Conservation (phyloP, 192 early-diverging fungal genomes). For the Backusella parvicylindrica region DNA sequence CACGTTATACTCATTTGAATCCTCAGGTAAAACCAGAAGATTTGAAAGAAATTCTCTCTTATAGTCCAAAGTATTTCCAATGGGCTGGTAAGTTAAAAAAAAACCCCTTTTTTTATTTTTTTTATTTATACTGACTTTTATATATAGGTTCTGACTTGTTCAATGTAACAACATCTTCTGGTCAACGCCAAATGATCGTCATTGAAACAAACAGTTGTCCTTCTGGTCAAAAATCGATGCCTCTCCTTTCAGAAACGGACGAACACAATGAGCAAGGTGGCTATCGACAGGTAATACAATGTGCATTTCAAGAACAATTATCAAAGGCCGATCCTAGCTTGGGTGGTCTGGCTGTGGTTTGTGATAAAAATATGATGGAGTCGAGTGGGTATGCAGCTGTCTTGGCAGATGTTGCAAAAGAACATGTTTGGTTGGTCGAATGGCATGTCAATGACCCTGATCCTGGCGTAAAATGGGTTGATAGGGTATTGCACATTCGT, state of each 20-base stretch:
- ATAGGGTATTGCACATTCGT: constrained; percentile 71
- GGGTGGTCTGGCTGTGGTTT: constrained; percentile 84
- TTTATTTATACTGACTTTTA: background rate
- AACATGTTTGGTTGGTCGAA: constrained; percentile 78
- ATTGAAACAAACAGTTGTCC: constrained; percentile 92
- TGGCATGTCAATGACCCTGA: constrained; percentile 70
- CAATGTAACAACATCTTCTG: constrained; percentile 78
- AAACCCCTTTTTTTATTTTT: background rate
- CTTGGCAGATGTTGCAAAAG: constrained; percentile 71
- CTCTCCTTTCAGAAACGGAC: constrained; percentile 71
- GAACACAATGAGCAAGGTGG: constrained; percentile 73
- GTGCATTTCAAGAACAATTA: constrained; percentile 72
- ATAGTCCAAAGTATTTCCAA: constrained; percentile 74
- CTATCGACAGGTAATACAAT: constrained; percentile 74
- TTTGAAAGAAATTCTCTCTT: constrained; percentile 59
- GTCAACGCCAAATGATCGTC: constrained; percentile 89
- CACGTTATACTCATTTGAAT: constrained; percentile 82
- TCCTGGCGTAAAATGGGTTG: constrained; percentile 72
- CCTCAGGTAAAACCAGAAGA: constrained; percentile 68
- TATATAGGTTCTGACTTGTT: constrained; percentile 79
- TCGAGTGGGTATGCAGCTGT: constrained; percentile 79
- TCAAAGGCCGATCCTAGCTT: constrained; percentile 51
- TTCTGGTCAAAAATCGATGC: constrained; percentile 90
- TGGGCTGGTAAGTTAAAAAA: constrained; percentile 66
- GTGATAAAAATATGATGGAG: constrained; percentile 89